phyloP scores from a whole-genome alignment of 75 land plant genomes.

The Picea glauca region DNA sequence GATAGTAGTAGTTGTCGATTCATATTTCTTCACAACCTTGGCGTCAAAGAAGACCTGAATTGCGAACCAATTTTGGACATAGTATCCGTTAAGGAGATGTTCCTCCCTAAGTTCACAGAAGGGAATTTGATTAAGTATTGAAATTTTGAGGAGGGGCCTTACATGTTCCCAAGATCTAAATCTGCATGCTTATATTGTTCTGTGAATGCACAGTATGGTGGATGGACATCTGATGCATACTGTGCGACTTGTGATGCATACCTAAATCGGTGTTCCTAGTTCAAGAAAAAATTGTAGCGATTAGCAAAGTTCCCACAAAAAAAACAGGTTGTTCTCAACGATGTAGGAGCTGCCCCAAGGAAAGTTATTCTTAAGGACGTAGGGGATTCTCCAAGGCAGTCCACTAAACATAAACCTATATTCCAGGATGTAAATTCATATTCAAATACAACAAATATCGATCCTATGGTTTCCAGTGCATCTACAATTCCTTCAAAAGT shows the following conservation, averaged over 20 bases:
- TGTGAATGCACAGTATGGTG: too few relatives aligned
- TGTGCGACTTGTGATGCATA: too few relatives aligned
- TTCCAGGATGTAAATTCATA: conserved; percentile 11
- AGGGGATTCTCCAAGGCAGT: conserved; percentile 47
- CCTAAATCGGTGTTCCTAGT: neutral
- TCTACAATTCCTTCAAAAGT: conserved; percentile 41
- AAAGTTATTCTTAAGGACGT: conserved; percentile 61
- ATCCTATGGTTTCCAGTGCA: conserved; percentile 31
- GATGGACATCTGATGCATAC: neutral
- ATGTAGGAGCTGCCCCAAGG: conserved; percentile 62
- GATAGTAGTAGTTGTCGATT: too few relatives aligned
- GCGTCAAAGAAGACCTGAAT: too few relatives aligned
- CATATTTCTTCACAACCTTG: too few relatives aligned
- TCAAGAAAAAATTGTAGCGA: conserved; percentile 45
- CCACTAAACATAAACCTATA: neutral
- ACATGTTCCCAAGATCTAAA: too few relatives aligned
- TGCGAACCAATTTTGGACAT: too few relatives aligned
- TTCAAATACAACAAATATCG: conserved; percentile 34
- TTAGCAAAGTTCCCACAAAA: conserved; percentile 20
- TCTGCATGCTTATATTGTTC: too few relatives aligned
- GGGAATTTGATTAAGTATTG: too few relatives aligned
- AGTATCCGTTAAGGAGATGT: too few relatives aligned
- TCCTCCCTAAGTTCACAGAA: too few relatives aligned
- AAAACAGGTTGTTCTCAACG: conserved; percentile 51
- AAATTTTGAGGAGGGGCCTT: too few relatives aligned